Conservation (phyloP, 75 land plant species). For the Pinus tabuliformis region DNA sequence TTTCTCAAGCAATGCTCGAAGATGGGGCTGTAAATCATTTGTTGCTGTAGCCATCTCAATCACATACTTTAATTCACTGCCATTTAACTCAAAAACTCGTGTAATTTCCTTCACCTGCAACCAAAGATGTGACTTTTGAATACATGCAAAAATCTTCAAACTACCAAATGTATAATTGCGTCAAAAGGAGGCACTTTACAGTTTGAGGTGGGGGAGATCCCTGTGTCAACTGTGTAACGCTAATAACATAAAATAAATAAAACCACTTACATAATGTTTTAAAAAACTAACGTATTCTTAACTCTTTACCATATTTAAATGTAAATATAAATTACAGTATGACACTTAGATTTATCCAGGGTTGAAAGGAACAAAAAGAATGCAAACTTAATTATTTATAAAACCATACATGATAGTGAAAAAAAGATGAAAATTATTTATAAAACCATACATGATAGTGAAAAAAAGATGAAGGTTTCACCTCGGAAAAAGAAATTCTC, state of each 20-base stretch:
- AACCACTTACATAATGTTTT: not conserved
- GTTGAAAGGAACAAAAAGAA: too few relatives aligned
- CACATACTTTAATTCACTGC: constrained; percentile 67
- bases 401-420: too few relatives aligned
- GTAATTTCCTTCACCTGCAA: constrained; percentile 56
- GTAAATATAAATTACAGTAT: not conserved
- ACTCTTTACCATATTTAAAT: not conserved
- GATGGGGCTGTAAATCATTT: constrained; percentile 58
- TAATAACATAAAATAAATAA: not conserved
- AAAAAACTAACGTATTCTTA: not conserved
- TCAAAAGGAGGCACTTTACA: not conserved
- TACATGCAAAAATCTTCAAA: not conserved
- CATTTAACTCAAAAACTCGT: constrained; percentile 44
- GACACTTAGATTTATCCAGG: too few relatives aligned
- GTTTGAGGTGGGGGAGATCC: too few relatives aligned
- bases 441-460: too few relatives aligned
- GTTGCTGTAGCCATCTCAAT: constrained; percentile 73
- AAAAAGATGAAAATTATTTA: too few relatives aligned
- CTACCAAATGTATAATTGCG: not conserved
- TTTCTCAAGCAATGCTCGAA: constrained; percentile 62
- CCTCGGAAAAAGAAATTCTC: too few relatives aligned
- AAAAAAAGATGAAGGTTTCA: too few relatives aligned
- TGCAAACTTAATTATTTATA: too few relatives aligned
- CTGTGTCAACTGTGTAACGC: not conserved
- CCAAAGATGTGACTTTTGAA: constrained; percentile 1